phyloP scores from a whole-genome alignment of 2,329 filamentous ascomycete species.

The Aspergillus sp. region DNA sequence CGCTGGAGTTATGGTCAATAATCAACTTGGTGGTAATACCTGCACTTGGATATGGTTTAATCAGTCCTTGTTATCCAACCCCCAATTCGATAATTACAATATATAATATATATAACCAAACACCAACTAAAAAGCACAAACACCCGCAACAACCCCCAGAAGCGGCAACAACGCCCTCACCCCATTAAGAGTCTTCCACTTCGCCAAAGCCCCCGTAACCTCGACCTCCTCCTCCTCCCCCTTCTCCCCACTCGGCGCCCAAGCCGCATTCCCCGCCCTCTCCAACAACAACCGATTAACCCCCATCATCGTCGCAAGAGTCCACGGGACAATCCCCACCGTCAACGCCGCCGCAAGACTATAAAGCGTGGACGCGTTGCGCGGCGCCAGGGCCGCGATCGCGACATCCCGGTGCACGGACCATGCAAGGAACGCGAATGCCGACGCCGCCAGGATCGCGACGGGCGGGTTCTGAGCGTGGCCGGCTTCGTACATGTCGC shows the following conservation, averaged over 20 bases:
- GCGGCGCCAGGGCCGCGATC: constrained; percentile 13
- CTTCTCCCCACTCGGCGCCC: neutral
- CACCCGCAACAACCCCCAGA: constrained; percentile 13
- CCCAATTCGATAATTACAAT: neutral
- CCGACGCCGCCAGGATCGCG: constrained; percentile 18
- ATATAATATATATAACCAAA: neutral
- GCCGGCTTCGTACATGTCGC: constrained; percentile 23
- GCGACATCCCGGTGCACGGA: constrained; percentile 14
- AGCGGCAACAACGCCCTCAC: constrained; percentile 16
- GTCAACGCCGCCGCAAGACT: constrained; percentile 28
- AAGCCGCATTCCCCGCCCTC: constrained; percentile 2
- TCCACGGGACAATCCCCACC: constrained; percentile 35
- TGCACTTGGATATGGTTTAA: too few species aligned
- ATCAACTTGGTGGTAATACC: neutral
- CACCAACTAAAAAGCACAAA: neutral
- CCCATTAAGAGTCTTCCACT: constrained; percentile 16
- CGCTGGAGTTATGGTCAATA: neutral
- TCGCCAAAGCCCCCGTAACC: constrained; percentile 12
- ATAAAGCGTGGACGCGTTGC: constrained; percentile 22
- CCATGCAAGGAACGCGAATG: constrained; percentile 33
- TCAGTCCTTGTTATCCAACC: too few species aligned
- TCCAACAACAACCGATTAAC: constrained; percentile 29
- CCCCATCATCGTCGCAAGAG: constrained; percentile 26
- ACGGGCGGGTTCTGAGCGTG: constrained; percentile 26
- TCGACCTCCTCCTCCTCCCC: constrained; percentile 6